Conservation (phyloP, 2,329 filamentous ascomycete genomes). For the Biscogniauxia sp. region DNA sequence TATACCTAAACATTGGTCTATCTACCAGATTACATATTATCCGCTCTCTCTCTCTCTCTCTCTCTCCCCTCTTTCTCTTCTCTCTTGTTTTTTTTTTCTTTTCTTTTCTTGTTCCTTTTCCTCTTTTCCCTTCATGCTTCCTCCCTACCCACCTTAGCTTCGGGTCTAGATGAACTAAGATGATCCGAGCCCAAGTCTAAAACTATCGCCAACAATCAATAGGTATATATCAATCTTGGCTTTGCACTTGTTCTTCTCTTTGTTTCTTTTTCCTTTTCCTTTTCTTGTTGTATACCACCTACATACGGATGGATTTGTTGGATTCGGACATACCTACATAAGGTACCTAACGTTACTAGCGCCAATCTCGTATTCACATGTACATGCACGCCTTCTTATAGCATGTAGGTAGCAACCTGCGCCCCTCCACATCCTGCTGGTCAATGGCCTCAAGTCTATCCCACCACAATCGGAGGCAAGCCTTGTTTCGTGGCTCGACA, state of each 20-base stretch:
- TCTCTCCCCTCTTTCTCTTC: no score
- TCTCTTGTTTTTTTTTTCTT: no score
- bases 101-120: background rate
- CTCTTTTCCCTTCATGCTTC: no score
- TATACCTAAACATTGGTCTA: no score
- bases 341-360: background rate
- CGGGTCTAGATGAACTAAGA: background rate
- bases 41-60: no score
- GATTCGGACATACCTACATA: background rate
- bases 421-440: background rate
- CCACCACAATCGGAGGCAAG: background rate
- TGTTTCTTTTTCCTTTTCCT: no score
- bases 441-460: background rate
- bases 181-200: background rate
- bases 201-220: background rate
- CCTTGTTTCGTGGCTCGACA: background rate
- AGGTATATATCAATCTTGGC: background rate
- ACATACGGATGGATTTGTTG: no score
- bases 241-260: background rate
- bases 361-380: background rate
- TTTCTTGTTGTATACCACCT: no score
- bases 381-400: background rate
- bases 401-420: background rate
- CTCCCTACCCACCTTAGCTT: background rate
- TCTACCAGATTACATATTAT: no score